Evolutionary conservation across 305 asterid genomes (phyloP).

Genomic region (Andrographis paniculata): DNA sequence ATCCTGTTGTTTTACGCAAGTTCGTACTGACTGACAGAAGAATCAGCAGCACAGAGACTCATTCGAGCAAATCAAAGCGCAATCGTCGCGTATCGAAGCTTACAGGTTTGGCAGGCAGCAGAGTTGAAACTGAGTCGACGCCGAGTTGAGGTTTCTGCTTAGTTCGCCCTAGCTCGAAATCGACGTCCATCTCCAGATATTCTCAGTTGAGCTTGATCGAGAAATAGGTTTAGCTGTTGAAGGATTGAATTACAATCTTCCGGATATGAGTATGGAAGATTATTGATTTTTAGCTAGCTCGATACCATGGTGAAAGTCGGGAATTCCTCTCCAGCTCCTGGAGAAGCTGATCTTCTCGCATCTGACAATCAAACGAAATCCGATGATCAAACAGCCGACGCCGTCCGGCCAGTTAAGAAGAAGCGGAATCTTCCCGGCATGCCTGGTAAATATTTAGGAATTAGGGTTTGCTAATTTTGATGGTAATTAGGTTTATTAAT

Average conservation of each 20-base stretch:
- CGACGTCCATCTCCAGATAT: neutral
- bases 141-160: conserved; percentile 23
- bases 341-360: neutral
- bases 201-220: neutral
- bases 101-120: neutral
- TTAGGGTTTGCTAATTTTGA: neutral
- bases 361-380: neutral
- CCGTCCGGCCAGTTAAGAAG: neutral
- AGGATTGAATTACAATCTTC: neutral
- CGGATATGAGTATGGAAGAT: neutral
- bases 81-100: neutral
- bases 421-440: conserved; percentile 13
- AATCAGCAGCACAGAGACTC: too few species aligned
- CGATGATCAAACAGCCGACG: neutral
- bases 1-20: conserved; percentile 26
- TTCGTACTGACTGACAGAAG: conserved; percentile 3
- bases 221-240: neutral
- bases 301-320: conserved; percentile 1
- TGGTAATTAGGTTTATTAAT: too few species aligned
- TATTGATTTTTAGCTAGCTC: neutral
- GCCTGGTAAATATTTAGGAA: conserved; percentile 1
- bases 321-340: conserved; percentile 1
- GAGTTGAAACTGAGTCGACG: conserved; percentile 14
- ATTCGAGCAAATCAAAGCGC: neutral
- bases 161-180: conserved; percentile 1